A percentile compares a stretch with the other conserved stretches of the same genome.
Conservation (phyloP, 164 flowering plant species). For the Vitis rotundifolia region DNA sequence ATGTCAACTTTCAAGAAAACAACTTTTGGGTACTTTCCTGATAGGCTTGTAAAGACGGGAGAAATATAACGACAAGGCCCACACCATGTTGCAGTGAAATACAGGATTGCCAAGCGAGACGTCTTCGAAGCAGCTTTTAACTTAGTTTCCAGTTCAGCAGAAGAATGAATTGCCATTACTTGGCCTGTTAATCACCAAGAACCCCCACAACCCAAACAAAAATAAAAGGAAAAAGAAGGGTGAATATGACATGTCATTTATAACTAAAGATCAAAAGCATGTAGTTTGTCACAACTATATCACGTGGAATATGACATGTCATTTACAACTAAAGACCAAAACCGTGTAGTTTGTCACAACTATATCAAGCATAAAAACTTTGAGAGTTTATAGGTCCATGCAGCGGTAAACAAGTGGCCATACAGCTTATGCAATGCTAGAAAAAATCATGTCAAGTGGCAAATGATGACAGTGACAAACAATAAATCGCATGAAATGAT, state of each 20-base stretch:
- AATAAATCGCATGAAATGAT: neutral
- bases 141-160: conserved; percentile 52
- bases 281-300: too few species aligned
- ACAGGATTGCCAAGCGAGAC: conserved; percentile 53
- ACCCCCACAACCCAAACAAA: neutral
- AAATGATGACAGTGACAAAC: neutral
- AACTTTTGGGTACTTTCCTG: conserved; percentile 52
- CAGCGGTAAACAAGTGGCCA: too few species aligned
- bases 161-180: conserved; percentile 56
- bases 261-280: too few species aligned
- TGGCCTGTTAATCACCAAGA: conserved; percentile 44
- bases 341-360: too few species aligned
- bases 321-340: too few species aligned
- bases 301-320: too few species aligned
- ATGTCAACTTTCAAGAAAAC: conserved; percentile 74
- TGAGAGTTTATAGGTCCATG: too few species aligned
- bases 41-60: conserved; percentile 55
- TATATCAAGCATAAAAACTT: too few species aligned
- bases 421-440: too few species aligned
- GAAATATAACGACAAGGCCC: conserved; percentile 76
- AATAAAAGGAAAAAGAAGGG: neutral
- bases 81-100: conserved; percentile 88
- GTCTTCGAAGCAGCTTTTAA: conserved; percentile 52
- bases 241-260: too few species aligned
- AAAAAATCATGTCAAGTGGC: too few species aligned